These are phyloP conservation scores for Hyaloscypha finlandica DNA, from an alignment of 495 filamentous ascomycete species.

Conservation along the genomic window DNA sequence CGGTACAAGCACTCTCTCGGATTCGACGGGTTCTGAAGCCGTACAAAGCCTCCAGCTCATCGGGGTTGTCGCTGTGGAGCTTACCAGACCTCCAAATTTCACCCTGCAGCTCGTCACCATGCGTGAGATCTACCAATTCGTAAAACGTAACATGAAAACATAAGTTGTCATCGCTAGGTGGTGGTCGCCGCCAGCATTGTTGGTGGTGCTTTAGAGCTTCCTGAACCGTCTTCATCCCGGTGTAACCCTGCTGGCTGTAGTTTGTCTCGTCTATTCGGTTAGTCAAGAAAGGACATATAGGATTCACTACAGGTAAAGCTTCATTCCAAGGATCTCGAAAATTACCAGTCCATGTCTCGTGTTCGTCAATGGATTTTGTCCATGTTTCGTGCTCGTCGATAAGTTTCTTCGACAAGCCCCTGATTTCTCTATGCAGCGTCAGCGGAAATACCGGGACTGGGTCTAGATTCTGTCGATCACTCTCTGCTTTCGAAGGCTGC, in stretches of 20 bases:
- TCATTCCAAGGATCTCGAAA: conserved; percentile 22
- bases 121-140: conserved; percentile 4
- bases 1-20: conserved; percentile 13
- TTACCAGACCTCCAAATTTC: conserved; percentile 11
- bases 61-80: conserved; percentile 8
- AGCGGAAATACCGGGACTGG: background rate
- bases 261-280: conserved; percentile 9
- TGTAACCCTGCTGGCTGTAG: background rate
- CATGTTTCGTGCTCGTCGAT: conserved; percentile 13
- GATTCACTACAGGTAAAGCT: conserved; percentile 17
- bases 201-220: conserved; percentile 18
- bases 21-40: conserved; percentile 2
- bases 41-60: background rate
- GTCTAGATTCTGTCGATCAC: background rate
- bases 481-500: background rate
- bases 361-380: conserved; percentile 3
- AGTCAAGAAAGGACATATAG: conserved; percentile 17
- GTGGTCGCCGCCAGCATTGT: conserved; percentile 15
- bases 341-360: conserved; percentile 19
- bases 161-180: conserved; percentile 9
- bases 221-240: conserved; percentile 4
- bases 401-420: conserved; percentile 17
- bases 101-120: background rate
- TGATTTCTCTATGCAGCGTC: conserved; percentile 6
- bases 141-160: conserved; percentile 13